A percentile compares a stretch with the other conserved stretches of the same genome.
phyloP scores from a whole-genome alignment of 768 basidiomycete species.

The Favolaschia claudopus region DNA sequence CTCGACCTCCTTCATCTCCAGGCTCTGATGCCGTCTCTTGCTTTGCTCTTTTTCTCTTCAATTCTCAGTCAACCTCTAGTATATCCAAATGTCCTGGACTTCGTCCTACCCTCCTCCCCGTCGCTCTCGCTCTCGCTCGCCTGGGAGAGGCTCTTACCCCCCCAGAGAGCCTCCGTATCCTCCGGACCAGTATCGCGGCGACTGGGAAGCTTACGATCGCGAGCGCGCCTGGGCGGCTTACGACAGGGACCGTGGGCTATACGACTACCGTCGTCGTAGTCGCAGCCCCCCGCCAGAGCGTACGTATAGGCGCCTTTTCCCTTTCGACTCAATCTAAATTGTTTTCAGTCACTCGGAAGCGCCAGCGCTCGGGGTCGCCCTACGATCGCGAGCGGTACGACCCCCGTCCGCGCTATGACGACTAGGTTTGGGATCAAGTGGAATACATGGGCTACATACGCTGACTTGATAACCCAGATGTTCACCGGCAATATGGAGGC shows the following conservation, averaged over 20 bases:
- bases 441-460: neutral
- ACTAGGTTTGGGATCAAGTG: slow-evolving; percentile 66
- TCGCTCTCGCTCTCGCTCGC: slow-evolving; percentile 87
- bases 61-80: slow-evolving; percentile 61
- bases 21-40: slow-evolving; percentile 73
- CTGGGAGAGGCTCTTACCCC: slow-evolving; percentile 65
- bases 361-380: slow-evolving; percentile 81
- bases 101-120: slow-evolving; percentile 76
- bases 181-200: slow-evolving; percentile 64
- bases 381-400: slow-evolving; percentile 87
- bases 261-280: slow-evolving; percentile 80
- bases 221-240: slow-evolving; percentile 71
- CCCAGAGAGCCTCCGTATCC: slow-evolving; percentile 65
- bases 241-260: slow-evolving; percentile 72
- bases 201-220: slow-evolving; percentile 79
- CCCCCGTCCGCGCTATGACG: slow-evolving; percentile 84
- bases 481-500: slow-evolving; percentile 55
- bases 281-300: slow-evolving; percentile 78
- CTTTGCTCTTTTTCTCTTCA: slow-evolving; percentile 60
- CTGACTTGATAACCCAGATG: slow-evolving; percentile 49
- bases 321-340: slow-evolving; percentile 16
- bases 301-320: slow-evolving; percentile 32
- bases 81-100: slow-evolving; percentile 87
- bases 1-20: slow-evolving; percentile 78
- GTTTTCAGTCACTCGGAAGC: slow-evolving; percentile 67